Base-by-base conservation (phyloP, 2,329 filamentous ascomycete genomes). In the Fusarium sp. region DNA sequence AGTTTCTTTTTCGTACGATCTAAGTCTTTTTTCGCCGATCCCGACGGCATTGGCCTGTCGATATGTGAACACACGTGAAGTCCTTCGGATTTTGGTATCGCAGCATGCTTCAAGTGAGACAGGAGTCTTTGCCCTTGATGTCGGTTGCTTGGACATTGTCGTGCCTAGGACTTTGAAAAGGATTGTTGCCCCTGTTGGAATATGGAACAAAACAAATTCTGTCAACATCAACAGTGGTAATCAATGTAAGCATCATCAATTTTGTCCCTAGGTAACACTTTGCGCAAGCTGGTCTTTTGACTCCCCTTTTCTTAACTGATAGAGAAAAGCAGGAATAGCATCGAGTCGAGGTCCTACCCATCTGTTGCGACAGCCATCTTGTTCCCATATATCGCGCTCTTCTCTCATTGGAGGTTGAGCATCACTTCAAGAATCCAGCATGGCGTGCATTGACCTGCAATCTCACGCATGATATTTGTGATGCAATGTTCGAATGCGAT, bases 181-280 rank as follows among this genome's bases (percentile, higher is more conserved):
- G 44, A 38, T 31, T 45, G 66, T 50, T 69, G 53, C 21, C 49
- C 67, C 44, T 44, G 33, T 17, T 51, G 22, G 36, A 19, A 9
- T 26, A 36, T 53, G 42, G 28, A 67, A 40, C 57, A 69, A 49
- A 69, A 70, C 57, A 69, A 56, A 7, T 43, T 11, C 7, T 45
- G 40, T 46, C 50, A 63, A 53, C 53, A 63, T 34, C 22, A 51
- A 28, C 42, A 53, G 39, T 40, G 28, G 17, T 6, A 31, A 42
- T 62, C 6, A 31, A 39, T 62, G 58, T 40, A 63, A 63, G 50
- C 58, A 45, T 63, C 43, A 44, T 63, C 50, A 9, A 39, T 26
- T 11, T 19, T 19, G 42, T 10, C 24, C 15, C 2, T 39, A 6
- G 9, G 3, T n/a, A 17, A 13, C 8, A 10, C 21, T 21, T 2